phyloP scores from a whole-genome alignment of 352 stramenopile species.

The Globisporangium paroecandrum region DNA sequence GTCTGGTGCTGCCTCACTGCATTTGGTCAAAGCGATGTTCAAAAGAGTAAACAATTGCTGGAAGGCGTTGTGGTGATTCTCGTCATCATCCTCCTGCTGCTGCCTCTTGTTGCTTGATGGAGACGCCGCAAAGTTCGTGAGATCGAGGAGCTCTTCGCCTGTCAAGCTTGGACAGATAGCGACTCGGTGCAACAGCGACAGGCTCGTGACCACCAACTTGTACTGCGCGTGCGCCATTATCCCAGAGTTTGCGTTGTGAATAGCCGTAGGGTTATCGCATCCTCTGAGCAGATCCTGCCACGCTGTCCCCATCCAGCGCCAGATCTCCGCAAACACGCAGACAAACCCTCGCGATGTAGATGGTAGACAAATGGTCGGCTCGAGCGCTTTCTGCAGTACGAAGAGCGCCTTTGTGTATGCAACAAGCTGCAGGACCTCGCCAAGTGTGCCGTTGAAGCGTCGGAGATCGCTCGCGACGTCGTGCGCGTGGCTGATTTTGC shows the following conservation, averaged over 20 bases:
- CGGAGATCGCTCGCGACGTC: conserved; percentile 34
- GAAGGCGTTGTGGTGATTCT: not conserved
- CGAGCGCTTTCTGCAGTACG: conserved; percentile 14
- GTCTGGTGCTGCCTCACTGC: not conserved
- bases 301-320: conserved; percentile 23
- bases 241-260: not conserved
- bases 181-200: conserved; percentile 23
- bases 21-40: not conserved
- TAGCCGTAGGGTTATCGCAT: not conserved
- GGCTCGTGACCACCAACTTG: conserved; percentile 9
- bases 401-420: conserved; percentile 27
- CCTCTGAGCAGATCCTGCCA: conserved; percentile 15
- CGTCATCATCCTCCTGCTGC: not conserved
- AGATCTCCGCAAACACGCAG: conserved; percentile 24
- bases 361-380: not conserved
- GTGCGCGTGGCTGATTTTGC: conserved; percentile 28
- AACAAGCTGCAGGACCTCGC: conserved; percentile 32
- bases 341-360: conserved; percentile 7
- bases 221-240: conserved; percentile 12
- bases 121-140: conserved; percentile 14
- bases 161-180: conserved; percentile 11
- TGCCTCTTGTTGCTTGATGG: not conserved
- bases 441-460: conserved; percentile 32
- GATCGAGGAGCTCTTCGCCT: conserved; percentile 19
- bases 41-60: not conserved